Evolutionary conservation across 1,284 basidiomycete species (phyloP), one percentile per base, ranked within the genome.

Genomic region (Schizophyllum amplum): DNA sequence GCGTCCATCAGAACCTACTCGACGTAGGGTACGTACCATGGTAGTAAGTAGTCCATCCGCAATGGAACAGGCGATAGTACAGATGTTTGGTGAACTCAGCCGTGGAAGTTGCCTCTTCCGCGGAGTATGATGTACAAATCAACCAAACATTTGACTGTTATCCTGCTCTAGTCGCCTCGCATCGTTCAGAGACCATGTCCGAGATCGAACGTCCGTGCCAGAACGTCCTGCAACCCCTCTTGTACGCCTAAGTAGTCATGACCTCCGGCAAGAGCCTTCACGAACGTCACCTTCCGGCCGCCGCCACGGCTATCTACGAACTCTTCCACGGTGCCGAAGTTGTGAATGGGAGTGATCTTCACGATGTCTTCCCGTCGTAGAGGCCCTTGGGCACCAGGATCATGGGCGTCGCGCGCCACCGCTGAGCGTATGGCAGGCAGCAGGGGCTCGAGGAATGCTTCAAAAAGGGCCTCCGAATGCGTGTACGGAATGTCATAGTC

Each of bases 401-500:
- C 33, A 9, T 42, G 11, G 54, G 66, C 70, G 7, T 65, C 67
- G 6, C 60, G 68, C 46, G 78, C 75, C 22, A 61, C 63, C 11
- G 68, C 56, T 23, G 71, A 67, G 52, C 75, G 71, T 15, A 65
- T 63, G 21, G 64, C 61, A 0, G 89, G 86, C 9, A 91, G 74
- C 54, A 80, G 71, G 0, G 82, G 80, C 15, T 83, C 81, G 24
- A 92, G 68, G 59, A 94, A 81, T 0, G 80, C 73, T 47, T 87
- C 74, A 68, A 92, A 92, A 17, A 95, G 78, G 0, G 74, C 72
- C n/a, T 78, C 75, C 0, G 90, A 90, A 68, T 98, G 94, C 0
- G 78, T 73, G 64, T 80, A 71, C 0, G 90, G 90, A 55, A 97
- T 94, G 47, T 92, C 86, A 65, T 76, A 78, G 71, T 98, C 94